Percentiles rank a stretch among this genome's conserved stretches.
phyloP scores from a whole-genome alignment of 2,329 filamentous ascomycete species.

The Diplodia scrobiculata region DNA sequence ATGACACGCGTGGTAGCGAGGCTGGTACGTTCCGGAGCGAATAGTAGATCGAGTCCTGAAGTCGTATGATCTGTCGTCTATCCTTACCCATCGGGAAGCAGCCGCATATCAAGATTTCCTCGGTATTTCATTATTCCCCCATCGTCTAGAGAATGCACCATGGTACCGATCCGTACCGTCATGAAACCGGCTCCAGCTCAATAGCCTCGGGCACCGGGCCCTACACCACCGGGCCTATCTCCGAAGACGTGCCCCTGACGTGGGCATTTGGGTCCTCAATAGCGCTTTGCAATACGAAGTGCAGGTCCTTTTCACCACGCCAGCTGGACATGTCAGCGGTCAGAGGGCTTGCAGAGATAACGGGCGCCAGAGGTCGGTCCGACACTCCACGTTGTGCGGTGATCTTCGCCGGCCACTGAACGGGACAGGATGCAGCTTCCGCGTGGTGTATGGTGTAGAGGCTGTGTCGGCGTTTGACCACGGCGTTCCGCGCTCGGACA shows the following conservation, averaged over 20 bases:
- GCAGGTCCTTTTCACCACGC: background rate
- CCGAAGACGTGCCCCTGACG: background rate
- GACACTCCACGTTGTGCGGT: slow-evolving; percentile 1
- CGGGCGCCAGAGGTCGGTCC: slow-evolving; percentile 1
- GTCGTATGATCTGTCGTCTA: slow-evolving; percentile 15
- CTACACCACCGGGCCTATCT: background rate
- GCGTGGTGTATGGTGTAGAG: background rate
- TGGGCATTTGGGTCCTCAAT: background rate
- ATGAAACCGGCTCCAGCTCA: background rate
- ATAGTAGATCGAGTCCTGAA: background rate
- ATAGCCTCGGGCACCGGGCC: background rate
- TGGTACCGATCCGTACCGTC: background rate
- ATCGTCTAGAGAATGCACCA: background rate
- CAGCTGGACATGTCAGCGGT: background rate
- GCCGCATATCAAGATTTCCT: background rate
- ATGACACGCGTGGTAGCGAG: slow-evolving; percentile 7
- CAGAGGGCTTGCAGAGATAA: background rate
- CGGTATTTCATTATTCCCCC: background rate
- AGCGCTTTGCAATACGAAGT: background rate
- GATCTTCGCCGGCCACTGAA: background rate
- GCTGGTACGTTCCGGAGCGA: background rate
- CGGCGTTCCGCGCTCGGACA: background rate
- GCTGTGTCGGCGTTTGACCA: background rate
- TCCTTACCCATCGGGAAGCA: background rate
- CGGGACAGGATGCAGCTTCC: background rate